phyloP scores from a whole-genome alignment of 164 flowering plant genomes.

The Amborella trichopoda region DNA sequence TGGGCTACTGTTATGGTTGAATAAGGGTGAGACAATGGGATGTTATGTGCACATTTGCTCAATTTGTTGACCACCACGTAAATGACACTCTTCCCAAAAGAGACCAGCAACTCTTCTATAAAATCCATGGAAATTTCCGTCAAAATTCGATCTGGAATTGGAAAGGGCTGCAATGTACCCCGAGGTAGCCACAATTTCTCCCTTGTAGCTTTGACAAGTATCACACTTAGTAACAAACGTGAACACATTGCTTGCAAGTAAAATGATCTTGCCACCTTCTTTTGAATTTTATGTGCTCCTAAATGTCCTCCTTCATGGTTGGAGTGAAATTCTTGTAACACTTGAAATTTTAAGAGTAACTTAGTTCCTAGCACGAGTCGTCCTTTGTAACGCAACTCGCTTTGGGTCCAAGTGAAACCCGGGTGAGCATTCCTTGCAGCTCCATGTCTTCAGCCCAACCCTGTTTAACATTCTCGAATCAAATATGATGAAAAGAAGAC shows the following conservation, averaged over 20 bases:
- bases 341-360: neutral
- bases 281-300: neutral
- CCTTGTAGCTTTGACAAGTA: neutral
- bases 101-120: neutral
- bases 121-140: neutral
- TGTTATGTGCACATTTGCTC: neutral
- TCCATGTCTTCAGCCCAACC: neutral
- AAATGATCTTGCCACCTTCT: neutral
- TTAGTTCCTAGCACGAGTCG: neutral
- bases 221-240: neutral
- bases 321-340: neutral
- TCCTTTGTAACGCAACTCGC: neutral
- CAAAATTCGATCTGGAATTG: neutral
- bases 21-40: neutral
- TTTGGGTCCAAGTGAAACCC: neutral
- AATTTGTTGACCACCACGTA: neutral
- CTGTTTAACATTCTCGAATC: neutral
- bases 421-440: neutral
- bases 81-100: neutral
- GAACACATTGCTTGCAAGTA: neutral
- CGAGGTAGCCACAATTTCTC: neutral
- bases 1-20: neutral
- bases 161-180: no score
- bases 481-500: neutral
- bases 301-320: neutral